Evolutionary conservation across 768 basidiomycete genomes (phyloP), one percentile per base, ranked within the genome.

Genomic region (Leccinum obscurum): DNA sequence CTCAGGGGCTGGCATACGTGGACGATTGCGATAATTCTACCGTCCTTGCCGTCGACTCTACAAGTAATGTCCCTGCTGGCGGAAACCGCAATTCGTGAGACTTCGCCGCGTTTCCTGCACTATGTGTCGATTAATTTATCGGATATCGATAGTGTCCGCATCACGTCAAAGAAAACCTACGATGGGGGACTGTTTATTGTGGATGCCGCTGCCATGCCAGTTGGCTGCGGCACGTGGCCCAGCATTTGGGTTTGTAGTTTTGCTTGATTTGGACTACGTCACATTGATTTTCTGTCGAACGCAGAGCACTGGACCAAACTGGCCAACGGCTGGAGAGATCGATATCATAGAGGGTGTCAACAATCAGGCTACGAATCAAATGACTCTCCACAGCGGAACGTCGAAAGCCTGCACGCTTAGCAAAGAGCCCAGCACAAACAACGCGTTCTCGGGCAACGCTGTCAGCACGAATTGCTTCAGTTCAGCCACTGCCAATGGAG

Each of bases 271-370:
- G 24, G 5, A 10, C 26, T 39, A 37, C 1, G 6, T n/a, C 22
- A 9, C 30, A 17, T 44, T 44, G 34, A 59, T 20, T 15, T 3
- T 26, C 5, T 52, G 15, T 41, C n/a, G 30, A 41, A n/a, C 26
- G 8, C 54, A 77, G 76, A 76, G 79, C 3, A 75, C 78, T 49
- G 84, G 85, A 8, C 76, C 80, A 2, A 66, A 79, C 50, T 87
- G 85, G 85, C 84, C 84, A 4, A 17, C 35, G 24, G 72, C 61
- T 26, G 85, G 85, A 60, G 89, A 92, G 70, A 86, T 90, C 52
- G 91, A 92, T 66, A 81, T 90, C 54, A 69, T 92, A 9, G 91
- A 93, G 68, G 87, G 88, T 17, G 88, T 92, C 56, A 83, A 92
- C 64, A 66, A 80, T 26, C 79, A 83, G 67, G 61, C 72, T 1